Base-by-base conservation (phyloP, 1,284 basidiomycete species). In the Ceratorhiza oryzae-sativae region DNA sequence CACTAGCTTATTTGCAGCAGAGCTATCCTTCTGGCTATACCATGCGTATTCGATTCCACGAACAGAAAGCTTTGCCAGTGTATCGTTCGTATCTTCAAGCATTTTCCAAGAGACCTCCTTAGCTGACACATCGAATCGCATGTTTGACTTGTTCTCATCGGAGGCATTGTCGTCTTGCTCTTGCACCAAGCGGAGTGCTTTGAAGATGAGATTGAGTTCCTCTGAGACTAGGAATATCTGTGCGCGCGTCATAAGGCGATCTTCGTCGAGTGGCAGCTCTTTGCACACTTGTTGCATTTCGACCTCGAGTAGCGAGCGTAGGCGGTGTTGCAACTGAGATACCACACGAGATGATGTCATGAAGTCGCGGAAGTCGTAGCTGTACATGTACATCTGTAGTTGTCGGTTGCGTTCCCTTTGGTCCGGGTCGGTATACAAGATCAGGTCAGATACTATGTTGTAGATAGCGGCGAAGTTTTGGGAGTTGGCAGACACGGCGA, bases 91-190 rank as follows among this genome's bases (percentile, higher is more conserved):
- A 71, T 90, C 86, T 75, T 94, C 92, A 41, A 97, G 83, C 94
- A 99, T 97, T 76, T 88, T 87, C 95, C 96, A 99, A 0, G 93
- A 94, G 62, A 99, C 90, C 78, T 96, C 92, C 9, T 90, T 88
- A 0, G 95, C 94, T 4, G 89, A 89, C 0, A 94, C 89, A 76
- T 93, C 90, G 27, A 98, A 81, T 48, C 93, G 86, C 45, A 96
- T 83, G 1, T 94, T 93, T 0, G 92, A 93, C 77, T 84, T 82
- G 59, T 94, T 91, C 73, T 90, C 88, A 73, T 92, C 91, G 12
- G 88, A 82, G 55, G 86, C 78, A 61, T 90, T 72, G 18, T 61
- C 58, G 84, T 85, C 39, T 74, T 87, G 87, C 76, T 91, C 91
- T 78, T 95, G 92, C 51, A 91, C 90, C 73, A 89, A 84, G 75